Conservation (phyloP, 192 early-diverging fungal species). For the Funneliformis mosseae region DNA sequence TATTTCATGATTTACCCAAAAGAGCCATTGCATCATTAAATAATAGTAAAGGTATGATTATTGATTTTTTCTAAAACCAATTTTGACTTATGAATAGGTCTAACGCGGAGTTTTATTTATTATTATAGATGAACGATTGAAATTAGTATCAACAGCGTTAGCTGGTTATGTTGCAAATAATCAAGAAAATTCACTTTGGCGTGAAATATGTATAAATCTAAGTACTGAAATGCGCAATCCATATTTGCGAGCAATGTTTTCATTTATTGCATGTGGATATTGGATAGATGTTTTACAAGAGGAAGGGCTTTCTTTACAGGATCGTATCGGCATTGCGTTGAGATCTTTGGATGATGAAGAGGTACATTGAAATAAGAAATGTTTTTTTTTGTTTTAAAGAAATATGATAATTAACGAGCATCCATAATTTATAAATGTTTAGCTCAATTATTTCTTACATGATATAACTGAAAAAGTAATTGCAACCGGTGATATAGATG, state of each 20-base stretch:
- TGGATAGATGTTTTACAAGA: conserved; percentile 80
- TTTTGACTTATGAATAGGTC: not conserved
- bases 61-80: no score
- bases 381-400: no score
- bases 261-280: conserved; percentile 78
- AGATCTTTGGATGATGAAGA: conserved; percentile 81
- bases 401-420: no score
- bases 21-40: conserved; percentile 74
- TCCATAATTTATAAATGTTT: not conserved
- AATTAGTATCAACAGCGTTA: conserved; percentile 79
- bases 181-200: conserved; percentile 50
- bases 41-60: conserved; percentile 41
- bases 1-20: conserved; percentile 80
- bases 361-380: conserved; percentile 44
- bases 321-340: conserved; percentile 83
- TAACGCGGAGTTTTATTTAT: conserved; percentile 10
- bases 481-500: conserved; percentile 72
- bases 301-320: conserved; percentile 69
- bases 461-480: conserved; percentile 57
- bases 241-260: conserved; percentile 87
- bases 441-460: conserved; percentile 69
- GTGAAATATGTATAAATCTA: conserved; percentile 61
- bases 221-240: conserved; percentile 66
- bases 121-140: conserved; percentile 68
- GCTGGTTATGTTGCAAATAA: conserved; percentile 49